A percentile compares a stretch with the other conserved stretches of the same genome.
These are phyloP conservation scores for Coix lacrymajobi DNA, from an alignment of 176 grass and related monocot species.

Conservation along the genomic window DNA sequence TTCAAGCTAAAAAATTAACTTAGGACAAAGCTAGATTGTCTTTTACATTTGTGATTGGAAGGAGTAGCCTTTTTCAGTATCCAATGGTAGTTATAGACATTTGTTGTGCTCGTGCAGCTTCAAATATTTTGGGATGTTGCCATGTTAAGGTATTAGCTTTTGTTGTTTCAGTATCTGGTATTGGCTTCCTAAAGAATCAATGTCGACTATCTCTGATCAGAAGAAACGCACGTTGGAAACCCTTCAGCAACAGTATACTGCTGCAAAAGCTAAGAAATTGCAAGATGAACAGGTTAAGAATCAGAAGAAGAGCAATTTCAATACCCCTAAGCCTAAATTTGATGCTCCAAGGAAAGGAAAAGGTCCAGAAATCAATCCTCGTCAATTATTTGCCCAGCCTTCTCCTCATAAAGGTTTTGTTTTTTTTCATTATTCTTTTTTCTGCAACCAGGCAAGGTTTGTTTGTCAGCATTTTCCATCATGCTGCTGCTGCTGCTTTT, in stretches of 20 bases:
- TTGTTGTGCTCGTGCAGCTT: neutral
- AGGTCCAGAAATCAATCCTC: neutral
- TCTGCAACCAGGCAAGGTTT: neutral
- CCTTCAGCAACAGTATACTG: constrained; percentile 39
- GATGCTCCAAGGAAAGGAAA: constrained; percentile 14
- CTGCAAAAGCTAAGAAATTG: constrained; percentile 50
- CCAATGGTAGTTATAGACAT: neutral
- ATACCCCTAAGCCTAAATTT: constrained; percentile 6
- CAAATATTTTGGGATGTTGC: neutral
- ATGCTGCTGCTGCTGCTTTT: neutral
- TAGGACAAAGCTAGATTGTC: neutral
- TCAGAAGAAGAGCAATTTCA: constrained; percentile 18
- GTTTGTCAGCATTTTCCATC: neutral
- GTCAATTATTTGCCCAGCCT: neutral
- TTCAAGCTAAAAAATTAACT: neutral
- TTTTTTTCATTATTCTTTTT: neutral
- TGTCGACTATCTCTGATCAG: constrained; percentile 39
- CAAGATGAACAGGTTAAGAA: constrained; percentile 26
- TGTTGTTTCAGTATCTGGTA: neutral
- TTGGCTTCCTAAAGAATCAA: neutral
- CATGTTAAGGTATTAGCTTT: neutral
- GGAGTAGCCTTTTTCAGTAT: neutral
- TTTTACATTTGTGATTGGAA: neutral
- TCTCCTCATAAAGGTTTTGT: neutral
- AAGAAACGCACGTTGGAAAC: constrained; percentile 55